Percentiles rank a stretch among this genome's conserved stretches.
phyloP scores from a whole-genome alignment of 371 early-diverging fungal genomes.

The Mucor saturninus region DNA sequence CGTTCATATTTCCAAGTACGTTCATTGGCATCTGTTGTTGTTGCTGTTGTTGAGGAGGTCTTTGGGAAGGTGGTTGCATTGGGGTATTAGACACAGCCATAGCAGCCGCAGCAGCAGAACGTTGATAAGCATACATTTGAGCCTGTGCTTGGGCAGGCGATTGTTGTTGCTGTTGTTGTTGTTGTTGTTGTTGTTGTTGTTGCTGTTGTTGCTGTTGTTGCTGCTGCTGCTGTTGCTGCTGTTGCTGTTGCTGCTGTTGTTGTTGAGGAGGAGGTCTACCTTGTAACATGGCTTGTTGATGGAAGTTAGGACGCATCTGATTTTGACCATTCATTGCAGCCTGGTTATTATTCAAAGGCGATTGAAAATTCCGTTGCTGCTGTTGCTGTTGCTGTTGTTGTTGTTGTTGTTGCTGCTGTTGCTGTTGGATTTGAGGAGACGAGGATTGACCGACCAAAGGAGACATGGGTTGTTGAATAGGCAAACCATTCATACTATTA shows the following conservation, averaged over 20 bases:
- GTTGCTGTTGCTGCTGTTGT: neutral
- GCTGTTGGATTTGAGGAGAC: slow-evolving; percentile 42
- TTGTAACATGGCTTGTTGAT: slow-evolving; percentile 35
- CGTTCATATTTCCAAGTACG: slow-evolving; percentile 31
- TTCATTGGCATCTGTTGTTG: slow-evolving; percentile 30
- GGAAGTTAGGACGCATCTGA: slow-evolving; percentile 31
- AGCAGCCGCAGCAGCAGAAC: slow-evolving; percentile 32
- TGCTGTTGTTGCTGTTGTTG: slow-evolving; percentile 8
- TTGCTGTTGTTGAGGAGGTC: slow-evolving; percentile 13
- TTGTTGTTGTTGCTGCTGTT: slow-evolving; percentile 12
- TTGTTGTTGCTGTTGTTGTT: slow-evolving; percentile 17
- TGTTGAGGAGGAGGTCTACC: slow-evolving; percentile 21
- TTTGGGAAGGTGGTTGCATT: slow-evolving; percentile 9
- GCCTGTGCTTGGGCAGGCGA: slow-evolving; percentile 28
- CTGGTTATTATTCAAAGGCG: slow-evolving; percentile 30
- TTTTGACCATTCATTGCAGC: slow-evolving; percentile 19
- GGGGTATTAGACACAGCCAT: slow-evolving; percentile 10
- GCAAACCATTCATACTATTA: slow-evolving; percentile 18
- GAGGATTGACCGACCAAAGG: slow-evolving; percentile 39
- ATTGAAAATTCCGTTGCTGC: slow-evolving; percentile 14
- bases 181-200: slow-evolving; percentile 14
- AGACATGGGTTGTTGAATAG: slow-evolving; percentile 36
- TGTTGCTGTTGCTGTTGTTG: slow-evolving; percentile 3
- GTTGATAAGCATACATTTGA: slow-evolving; percentile 37
- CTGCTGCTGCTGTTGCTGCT: neutral